Conservation (phyloP, 305 asterid genomes). For the Fraxinus angustifolia region DNA sequence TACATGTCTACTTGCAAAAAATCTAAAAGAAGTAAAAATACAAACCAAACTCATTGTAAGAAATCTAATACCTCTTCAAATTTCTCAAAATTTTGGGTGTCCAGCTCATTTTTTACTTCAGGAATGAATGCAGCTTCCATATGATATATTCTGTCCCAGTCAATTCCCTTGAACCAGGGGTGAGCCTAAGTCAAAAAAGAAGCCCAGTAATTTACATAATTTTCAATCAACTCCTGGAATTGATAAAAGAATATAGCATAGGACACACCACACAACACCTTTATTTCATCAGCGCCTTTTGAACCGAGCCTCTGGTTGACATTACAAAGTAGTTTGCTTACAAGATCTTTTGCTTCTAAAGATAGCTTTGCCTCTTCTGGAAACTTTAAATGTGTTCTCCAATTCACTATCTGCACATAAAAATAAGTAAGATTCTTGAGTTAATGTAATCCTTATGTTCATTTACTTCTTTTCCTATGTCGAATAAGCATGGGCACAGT, state of each 20-base stretch:
- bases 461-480: neutral
- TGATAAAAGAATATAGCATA: slow-evolving; percentile 33
- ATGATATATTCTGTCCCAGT: slow-evolving; percentile 84
- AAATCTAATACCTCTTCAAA: slow-evolving; percentile 70
- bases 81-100: slow-evolving; percentile 94
- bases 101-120: slow-evolving; percentile 90
- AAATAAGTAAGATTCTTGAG: slow-evolving; percentile 7
- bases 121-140: slow-evolving; percentile 96
- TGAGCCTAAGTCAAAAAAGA: slow-evolving; percentile 51
- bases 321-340: slow-evolving; percentile 79
- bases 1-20: slow-evolving; percentile 9
- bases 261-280: slow-evolving; percentile 70
- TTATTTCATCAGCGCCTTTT: slow-evolving; percentile 85
- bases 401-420: slow-evolving; percentile 83
- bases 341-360: slow-evolving; percentile 75
- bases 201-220: slow-evolving; percentile 27
- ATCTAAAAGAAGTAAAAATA: neutral
- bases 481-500: neutral
- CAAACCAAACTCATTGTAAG: neutral
- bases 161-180: slow-evolving; percentile 78
- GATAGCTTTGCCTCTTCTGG: slow-evolving; percentile 93
- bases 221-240: slow-evolving; percentile 28
- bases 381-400: slow-evolving; percentile 87
- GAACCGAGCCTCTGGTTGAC: slow-evolving; percentile 92
- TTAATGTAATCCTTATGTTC: neutral